Evolutionary conservation across 106 monocot species (phyloP), one percentile per base, ranked within the genome.

Genomic region (Amphibolis antarctica): DNA sequence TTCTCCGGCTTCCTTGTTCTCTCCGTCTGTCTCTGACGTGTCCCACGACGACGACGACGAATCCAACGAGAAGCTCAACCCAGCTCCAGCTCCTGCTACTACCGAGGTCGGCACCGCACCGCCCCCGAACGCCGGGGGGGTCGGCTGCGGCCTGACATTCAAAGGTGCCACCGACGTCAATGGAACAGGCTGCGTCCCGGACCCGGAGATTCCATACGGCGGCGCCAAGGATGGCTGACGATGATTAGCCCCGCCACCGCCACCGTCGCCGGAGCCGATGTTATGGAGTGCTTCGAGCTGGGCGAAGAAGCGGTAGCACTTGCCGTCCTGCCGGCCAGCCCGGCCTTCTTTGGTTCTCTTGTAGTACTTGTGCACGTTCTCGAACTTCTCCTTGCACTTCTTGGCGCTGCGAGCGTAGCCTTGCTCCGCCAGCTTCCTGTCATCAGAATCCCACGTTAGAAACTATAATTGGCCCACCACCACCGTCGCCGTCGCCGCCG

Each of bases 361-460:
- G 76, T 89, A 89, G 64, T 89, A 89, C 45, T 89, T 89, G 66
- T 82, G 82, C 5, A 89, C 89, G 75, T 89, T 89, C 69, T 89
- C 85, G 59, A 89, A 89, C 65, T 89, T 89, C 76, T 89, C 89
- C 68, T 85, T 89, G 80, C 89, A 89, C 57, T 89, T 89, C 80
- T 89, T 89, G 7, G 82, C 69, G 58, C 82, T 90, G 55, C 90
- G 72, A 27, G 9, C 62, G 77, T 90, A 90, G 14, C 90, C 90
- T 46, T 80, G 31, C 45, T 83, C 90, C 24, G 71, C 80, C 51
- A 90, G 74, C 71, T 83, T 83, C 83, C 90, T 90, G 75, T 44
- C 19, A n/a, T 15, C 9, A 46, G 14, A 46, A 46, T 46, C 46
- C 14, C 9, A 10, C 9, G 9, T 10, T 46, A 10, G 14, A 46